Percentiles rank a stretch among this genome's conserved stretches.
Evolutionary conservation across 2,329 filamentous ascomycete species (phyloP).

Genomic region (Fusarium sp.): DNA sequence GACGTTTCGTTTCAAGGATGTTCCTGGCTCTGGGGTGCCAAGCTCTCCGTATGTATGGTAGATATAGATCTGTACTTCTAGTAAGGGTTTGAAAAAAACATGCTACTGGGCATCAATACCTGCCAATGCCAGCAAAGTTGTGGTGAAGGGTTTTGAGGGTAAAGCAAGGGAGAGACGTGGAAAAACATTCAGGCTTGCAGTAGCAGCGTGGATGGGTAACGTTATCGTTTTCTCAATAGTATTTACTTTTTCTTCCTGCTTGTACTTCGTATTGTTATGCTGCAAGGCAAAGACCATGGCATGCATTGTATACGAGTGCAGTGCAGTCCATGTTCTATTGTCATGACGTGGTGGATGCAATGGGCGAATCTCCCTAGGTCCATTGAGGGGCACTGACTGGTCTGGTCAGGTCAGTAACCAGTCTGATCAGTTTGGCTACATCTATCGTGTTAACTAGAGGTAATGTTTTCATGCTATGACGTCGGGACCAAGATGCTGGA

Average conservation of each 20-base stretch:
- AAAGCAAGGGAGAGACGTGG: constrained; percentile 20
- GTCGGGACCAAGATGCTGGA: neutral
- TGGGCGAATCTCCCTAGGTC: neutral
- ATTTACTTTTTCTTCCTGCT: constrained; percentile 8
- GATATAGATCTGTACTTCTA: neutral
- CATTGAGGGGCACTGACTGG: neutral
- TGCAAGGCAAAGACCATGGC: neutral
- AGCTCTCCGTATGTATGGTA: constrained; percentile 1
- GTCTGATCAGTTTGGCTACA: neutral
- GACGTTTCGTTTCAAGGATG: constrained; percentile 18
- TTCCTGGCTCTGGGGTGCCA: constrained; percentile 23
- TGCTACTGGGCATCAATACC: constrained; percentile 3
- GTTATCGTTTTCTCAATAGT: neutral
- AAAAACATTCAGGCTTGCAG: neutral
- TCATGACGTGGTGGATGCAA: constrained; percentile 12
- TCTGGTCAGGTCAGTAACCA: neutral
- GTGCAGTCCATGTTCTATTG: neutral
- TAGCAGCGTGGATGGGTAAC: neutral
- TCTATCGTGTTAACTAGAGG: neutral
- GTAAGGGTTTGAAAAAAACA: neutral
- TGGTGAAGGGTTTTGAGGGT: constrained; percentile 5
- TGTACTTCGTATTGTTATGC: neutral
- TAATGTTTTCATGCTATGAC: constrained; percentile 6
- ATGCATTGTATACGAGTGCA: constrained; percentile 3
- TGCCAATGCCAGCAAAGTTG: neutral